Evolutionary conservation across 108 stramenopile genomes (phyloP).

Genomic region (Craspedostauros australis): DNA sequence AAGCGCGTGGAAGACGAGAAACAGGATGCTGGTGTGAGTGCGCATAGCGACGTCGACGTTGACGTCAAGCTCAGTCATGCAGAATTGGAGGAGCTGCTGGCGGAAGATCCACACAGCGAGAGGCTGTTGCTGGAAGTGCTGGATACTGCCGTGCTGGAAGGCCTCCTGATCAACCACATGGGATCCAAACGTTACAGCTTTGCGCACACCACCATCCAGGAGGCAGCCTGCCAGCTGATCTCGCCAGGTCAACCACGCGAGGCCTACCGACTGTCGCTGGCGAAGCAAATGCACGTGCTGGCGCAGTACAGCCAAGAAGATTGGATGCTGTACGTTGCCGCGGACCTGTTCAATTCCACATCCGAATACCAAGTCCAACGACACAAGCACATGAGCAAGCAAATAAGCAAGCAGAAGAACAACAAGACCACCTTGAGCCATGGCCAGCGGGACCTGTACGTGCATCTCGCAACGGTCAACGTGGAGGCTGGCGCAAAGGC

Average conservation of each 20-base stretch:
- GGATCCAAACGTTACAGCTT: constrained; percentile 14
- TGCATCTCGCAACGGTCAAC: constrained; percentile 13
- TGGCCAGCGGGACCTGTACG: constrained; percentile 2
- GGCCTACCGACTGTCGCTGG: background rate
- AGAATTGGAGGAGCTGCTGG: too few relatives aligned
- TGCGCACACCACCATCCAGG: constrained; percentile 17
- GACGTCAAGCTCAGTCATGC: too few relatives aligned
- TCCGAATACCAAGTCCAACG: too few relatives aligned
- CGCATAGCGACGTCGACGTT: too few relatives aligned
- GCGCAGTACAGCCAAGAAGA: too few relatives aligned
- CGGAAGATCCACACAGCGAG: too few relatives aligned
- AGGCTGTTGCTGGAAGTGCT: too few relatives aligned
- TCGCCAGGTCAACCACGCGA: background rate
- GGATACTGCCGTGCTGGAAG: constrained; percentile 10
- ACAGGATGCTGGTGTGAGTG: too few relatives aligned
- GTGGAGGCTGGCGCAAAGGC: constrained; percentile 12
- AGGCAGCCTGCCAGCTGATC: constrained; percentile 6
- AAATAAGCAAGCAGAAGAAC: too few relatives aligned
- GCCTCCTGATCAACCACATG: constrained; percentile 3
- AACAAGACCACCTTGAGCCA: background rate
- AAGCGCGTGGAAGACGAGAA: background rate
- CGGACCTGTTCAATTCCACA: constrained; percentile 14
- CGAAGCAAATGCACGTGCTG: background rate
- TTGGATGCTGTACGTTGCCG: constrained; percentile 13
- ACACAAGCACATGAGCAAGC: too few relatives aligned